Conservation (phyloP, 2,329 filamentous ascomycete genomes). For the Pestalotiopsis sp. region DNA sequence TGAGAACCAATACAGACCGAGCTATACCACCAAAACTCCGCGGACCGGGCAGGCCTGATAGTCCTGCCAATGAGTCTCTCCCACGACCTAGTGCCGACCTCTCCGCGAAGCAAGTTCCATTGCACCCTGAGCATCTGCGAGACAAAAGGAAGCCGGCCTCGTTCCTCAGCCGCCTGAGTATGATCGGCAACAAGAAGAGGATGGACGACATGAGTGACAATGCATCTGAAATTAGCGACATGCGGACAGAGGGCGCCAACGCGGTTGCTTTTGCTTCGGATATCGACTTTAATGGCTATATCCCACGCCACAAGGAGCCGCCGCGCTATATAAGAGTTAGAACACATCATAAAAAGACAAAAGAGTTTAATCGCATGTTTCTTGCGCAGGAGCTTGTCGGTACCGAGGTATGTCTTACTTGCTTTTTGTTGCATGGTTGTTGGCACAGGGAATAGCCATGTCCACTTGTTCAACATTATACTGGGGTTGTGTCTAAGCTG, state of each 20-base stretch:
- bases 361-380: slow-evolving; percentile 86
- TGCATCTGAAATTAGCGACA: slow-evolving; percentile 69
- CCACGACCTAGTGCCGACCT: slow-evolving; percentile 45
- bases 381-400: slow-evolving; percentile 85
- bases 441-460: too few species aligned
- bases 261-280: slow-evolving; percentile 81
- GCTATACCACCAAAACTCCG: slow-evolving; percentile 49
- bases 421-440: too few species aligned
- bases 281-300: slow-evolving; percentile 73
- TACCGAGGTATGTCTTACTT: slow-evolving; percentile 34
- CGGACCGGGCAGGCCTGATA: slow-evolving; percentile 54
- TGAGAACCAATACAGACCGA: slow-evolving; percentile 35
- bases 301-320: slow-evolving; percentile 84
- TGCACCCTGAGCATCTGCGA: slow-evolving; percentile 45
- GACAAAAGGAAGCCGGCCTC: slow-evolving; percentile 83
- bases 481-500: not conserved
- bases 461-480: too few species aligned
- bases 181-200: slow-evolving; percentile 81
- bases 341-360: slow-evolving; percentile 76
- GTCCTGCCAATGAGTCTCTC: slow-evolving; percentile 44
- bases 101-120: slow-evolving; percentile 34
- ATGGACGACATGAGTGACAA: slow-evolving; percentile 60
- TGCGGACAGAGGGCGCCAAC: slow-evolving; percentile 77
- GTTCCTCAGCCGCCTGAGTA: slow-evolving; percentile 80
- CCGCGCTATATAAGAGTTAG: slow-evolving; percentile 89